Evolutionary conservation across 2,329 filamentous ascomycete genomes (phyloP).

Genomic region (Cladosporium sp.): DNA sequence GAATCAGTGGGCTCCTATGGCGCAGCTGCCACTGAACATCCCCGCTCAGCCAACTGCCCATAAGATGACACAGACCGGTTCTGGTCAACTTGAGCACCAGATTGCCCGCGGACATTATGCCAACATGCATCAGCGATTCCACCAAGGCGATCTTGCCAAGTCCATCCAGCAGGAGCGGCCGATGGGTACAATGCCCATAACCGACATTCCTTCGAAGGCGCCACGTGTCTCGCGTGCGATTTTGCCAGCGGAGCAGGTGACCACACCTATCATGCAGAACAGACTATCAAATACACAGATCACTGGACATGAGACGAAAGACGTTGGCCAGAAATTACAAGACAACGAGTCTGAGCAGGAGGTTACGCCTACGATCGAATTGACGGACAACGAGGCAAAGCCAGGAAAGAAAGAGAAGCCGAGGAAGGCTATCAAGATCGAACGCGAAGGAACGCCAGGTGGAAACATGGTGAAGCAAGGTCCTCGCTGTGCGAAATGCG

Average conservation of each 20-base stretch:
- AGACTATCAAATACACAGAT: not conserved
- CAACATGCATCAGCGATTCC: not conserved
- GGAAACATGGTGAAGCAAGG: not conserved
- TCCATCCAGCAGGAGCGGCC: not conserved
- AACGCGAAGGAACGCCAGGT: not conserved
- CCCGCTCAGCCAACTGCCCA: not conserved
- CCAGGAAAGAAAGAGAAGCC: conserved; percentile 2
- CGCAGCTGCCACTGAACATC: not conserved
- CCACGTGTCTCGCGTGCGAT: not conserved
- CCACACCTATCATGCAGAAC: not conserved
- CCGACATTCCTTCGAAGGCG: not conserved
- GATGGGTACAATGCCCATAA: not conserved
- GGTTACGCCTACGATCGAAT: not conserved
- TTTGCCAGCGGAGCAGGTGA: not conserved
- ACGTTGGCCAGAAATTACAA: not conserved
- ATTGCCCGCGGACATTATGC: not conserved
- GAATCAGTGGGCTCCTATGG: not conserved
- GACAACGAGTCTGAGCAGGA: not conserved
- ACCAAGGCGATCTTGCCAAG: not conserved
- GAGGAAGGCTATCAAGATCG: not conserved
- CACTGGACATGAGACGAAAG: not conserved
- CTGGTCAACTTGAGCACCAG: not conserved
- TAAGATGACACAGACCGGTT: not conserved
- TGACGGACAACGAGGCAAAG: not conserved
- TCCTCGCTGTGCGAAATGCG: conserved; percentile 8